Conservation (phyloP, 768 basidiomycete genomes). For the Porpolomopsis calyptriformis region DNA sequence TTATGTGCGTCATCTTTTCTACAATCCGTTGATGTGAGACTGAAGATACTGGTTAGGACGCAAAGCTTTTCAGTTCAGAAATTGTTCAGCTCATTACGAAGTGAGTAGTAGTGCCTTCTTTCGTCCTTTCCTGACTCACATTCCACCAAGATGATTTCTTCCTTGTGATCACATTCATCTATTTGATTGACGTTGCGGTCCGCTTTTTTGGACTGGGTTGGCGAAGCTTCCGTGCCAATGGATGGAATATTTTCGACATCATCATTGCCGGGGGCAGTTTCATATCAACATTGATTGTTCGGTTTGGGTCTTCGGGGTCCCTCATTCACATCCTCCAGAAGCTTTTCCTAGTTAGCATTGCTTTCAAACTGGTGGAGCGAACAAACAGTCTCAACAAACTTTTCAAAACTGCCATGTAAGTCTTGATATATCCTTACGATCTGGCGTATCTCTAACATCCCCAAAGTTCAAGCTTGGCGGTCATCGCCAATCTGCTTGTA, state of each 20-base stretch:
- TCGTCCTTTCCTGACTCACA: no score
- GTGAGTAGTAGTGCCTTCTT: slow-evolving; percentile 30
- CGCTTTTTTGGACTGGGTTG: slow-evolving; percentile 81
- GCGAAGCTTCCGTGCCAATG: slow-evolving; percentile 74
- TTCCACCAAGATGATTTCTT: slow-evolving; percentile 59
- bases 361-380: slow-evolving; percentile 88
- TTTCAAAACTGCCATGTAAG: slow-evolving; percentile 93
- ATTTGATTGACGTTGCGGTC: slow-evolving; percentile 64
- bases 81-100: slow-evolving; percentile 44
- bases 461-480: slow-evolving; percentile 70
- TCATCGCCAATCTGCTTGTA: slow-evolving; percentile 72
- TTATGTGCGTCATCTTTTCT: slow-evolving; percentile 45
- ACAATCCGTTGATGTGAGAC: background rate
- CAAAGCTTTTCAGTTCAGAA: slow-evolving; percentile 54
- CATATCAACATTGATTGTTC: slow-evolving; percentile 68
- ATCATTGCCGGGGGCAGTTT: slow-evolving; percentile 73
- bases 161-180: slow-evolving; percentile 59
- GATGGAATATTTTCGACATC: slow-evolving; percentile 92
- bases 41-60: slow-evolving; percentile 41
- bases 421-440: slow-evolving; percentile 22
- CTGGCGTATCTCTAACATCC: background rate
- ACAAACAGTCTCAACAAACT: slow-evolving; percentile 84
- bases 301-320: slow-evolving; percentile 41
- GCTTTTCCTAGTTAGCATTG: slow-evolving; percentile 85
- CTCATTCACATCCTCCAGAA: slow-evolving; percentile 64